phyloP scores from a whole-genome alignment of 2,329 filamentous ascomycete species.

The Torrubiellomyces zombiae region DNA sequence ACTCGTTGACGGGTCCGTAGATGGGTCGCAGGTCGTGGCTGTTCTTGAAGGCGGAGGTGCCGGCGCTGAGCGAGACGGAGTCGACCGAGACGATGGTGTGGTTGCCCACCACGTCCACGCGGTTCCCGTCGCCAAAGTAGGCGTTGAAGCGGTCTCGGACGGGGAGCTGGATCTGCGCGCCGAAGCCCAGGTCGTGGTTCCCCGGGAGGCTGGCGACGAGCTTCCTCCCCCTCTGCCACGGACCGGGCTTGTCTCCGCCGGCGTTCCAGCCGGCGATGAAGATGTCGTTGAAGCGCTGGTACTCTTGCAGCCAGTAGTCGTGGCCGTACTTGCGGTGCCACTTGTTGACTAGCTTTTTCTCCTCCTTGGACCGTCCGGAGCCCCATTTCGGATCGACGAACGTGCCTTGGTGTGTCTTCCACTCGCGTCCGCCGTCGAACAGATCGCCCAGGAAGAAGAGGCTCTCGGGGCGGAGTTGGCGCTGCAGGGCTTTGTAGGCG shows the following conservation, averaged over 20 bases:
- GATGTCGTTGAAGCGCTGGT: constrained; percentile 67
- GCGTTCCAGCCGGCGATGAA: constrained; percentile 58
- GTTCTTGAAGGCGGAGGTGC: constrained; percentile 31
- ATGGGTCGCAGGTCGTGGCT: constrained; percentile 41
- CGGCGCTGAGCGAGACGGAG: constrained; percentile 70
- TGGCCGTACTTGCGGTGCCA: constrained; percentile 65
- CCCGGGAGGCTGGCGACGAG: constrained; percentile 76
- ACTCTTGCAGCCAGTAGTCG: constrained; percentile 75
- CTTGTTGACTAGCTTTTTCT: constrained; percentile 39
- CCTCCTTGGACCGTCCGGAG: constrained; percentile 29
- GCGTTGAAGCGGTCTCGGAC: constrained; percentile 72
- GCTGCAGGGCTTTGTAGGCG: constrained; percentile 64
- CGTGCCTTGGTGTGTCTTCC: constrained; percentile 53
- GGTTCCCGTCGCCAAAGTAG: constrained; percentile 83
- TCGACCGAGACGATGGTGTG: constrained; percentile 92
- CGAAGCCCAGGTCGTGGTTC: constrained; percentile 91
- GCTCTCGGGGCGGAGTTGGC: constrained; percentile 64
- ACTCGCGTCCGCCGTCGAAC: constrained; percentile 91
- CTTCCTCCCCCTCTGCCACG: constrained; percentile 52
- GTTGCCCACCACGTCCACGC: constrained; percentile 82
- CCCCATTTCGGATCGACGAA: constrained; percentile 45
- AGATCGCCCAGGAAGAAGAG: constrained; percentile 85
- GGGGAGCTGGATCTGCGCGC: constrained; percentile 61
- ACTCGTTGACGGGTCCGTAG: constrained; percentile 61
- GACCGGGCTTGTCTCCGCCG: constrained; percentile 33